Percentiles rank a stretch among this genome's conserved stretches.
Conservation (phyloP, 345 rosid genomes). For the Lagerstroemia speciosa region DNA sequence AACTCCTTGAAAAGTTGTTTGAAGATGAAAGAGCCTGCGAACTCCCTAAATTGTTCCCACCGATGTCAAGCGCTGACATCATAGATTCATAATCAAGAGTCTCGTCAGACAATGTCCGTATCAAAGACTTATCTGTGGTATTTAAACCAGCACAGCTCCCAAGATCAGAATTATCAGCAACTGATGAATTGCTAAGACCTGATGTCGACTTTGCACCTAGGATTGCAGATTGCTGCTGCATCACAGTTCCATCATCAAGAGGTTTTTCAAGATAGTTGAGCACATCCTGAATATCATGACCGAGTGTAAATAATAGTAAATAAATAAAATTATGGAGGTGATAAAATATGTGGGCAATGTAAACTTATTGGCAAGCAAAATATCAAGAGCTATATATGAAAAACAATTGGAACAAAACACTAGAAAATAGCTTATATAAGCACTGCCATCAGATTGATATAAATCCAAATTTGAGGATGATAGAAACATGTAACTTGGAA, state of each 20-base stretch:
- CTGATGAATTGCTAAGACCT: constrained; percentile 47
- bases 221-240: constrained; percentile 52
- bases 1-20: constrained; percentile 48
- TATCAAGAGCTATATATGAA: neutral
- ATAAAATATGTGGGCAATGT: neutral
- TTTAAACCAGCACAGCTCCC: constrained; percentile 43
- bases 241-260: constrained; percentile 49
- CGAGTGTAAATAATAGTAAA: neutral
- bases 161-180: constrained; percentile 49
- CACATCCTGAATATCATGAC: constrained; percentile 52
- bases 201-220: constrained; percentile 52
- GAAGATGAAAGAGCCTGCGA: constrained; percentile 44
- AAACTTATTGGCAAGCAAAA: neutral
- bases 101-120: constrained; percentile 74
- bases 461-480: neutral
- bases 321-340: neutral
- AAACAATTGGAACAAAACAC: neutral
- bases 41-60: constrained; percentile 53
- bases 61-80: constrained; percentile 44
- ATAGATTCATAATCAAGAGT: constrained; percentile 63
- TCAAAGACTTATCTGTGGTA: constrained; percentile 55
- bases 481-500: neutral
- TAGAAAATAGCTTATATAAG: neutral
- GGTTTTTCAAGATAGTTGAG: constrained; percentile 67
- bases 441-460: neutral